Base-by-base conservation (phyloP, 371 early-diverging fungal genomes). In the Quaeritorhiza haematococci region DNA sequence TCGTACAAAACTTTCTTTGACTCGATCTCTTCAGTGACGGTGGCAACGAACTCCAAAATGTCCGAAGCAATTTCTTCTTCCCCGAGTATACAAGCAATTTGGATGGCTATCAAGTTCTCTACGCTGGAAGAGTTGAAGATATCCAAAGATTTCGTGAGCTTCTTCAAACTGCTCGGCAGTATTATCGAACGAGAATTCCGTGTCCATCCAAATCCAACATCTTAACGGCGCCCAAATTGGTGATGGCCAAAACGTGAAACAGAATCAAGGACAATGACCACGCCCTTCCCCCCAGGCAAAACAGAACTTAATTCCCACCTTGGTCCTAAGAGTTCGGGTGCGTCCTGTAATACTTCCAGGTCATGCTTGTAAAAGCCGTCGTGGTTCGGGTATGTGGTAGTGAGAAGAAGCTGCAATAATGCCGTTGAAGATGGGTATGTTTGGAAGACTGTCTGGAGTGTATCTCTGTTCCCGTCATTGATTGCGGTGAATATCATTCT, bases 11-110 rank as follows among this genome's bases (percentile, higher is more conserved):
- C 74, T 56, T 80, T 79, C 49, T 76, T 74, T 2, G 80, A 71
- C 41, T 76, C 76, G 48, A 81, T 75, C 34, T 73, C 75, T 32
- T 80, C 75, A 0, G 82, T 82, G 4, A 73, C 69, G 23, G 58
- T 67, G n/a, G 67, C 67, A 8, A 86, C 79, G 60, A 78, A 84
- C 27, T 83, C 70, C n/a, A 84, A 60, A 32, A 86, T 64, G 48
- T 79, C 83, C 13, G 77, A 44, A 2, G 82, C 82, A 33, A 84
- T 69, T 28, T 86, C 84, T 57, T 86, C 84, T 33, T 83, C 84
- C 32, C 78, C 78, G 13, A 79, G 62, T 10, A 86, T 61, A 52
- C 82, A 82, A 0, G 86, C 83, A 15, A 83, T 76, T 51, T 84
- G 84, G 24, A 84, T 77, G 26, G 76, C 63, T 52, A 82, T 84